Percentiles rank a stretch among this genome's conserved stretches.
Conservation (phyloP, 805 yeast genomes). For the Saccharomycopsis amapae region DNA sequence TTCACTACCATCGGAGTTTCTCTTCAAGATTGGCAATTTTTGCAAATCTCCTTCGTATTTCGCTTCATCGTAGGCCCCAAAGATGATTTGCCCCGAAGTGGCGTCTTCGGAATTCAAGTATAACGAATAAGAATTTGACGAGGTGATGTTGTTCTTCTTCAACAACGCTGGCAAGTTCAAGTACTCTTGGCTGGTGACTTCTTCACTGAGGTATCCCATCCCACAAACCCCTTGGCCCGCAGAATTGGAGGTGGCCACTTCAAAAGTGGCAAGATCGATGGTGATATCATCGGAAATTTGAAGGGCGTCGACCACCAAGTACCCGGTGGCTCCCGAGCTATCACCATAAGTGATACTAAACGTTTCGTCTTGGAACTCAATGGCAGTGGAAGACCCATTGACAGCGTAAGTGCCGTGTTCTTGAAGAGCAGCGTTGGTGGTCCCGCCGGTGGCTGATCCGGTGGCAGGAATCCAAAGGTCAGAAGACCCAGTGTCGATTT, state of each 20-base stretch:
- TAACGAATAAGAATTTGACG: constrained; percentile 8
- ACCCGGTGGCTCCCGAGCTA: constrained; percentile 9
- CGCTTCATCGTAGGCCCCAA: constrained; percentile 30
- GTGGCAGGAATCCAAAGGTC: constrained; percentile 16
- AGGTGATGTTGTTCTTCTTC: constrained; percentile 1
- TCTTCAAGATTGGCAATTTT: constrained; percentile 3
- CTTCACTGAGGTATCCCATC: constrained; percentile 6
- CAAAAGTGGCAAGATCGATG: constrained; percentile 9
- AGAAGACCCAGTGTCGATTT: constrained; percentile 18
- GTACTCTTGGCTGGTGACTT: constrained; percentile 3
- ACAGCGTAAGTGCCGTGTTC: neutral
- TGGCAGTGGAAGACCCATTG: neutral
- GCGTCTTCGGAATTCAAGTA: constrained; percentile 12
- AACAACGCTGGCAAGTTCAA: constrained; percentile 16
- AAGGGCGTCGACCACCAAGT: constrained; percentile 6
- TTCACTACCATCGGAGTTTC: neutral
- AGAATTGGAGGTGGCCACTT: constrained; percentile 13
- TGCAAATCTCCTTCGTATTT: constrained; percentile 47
- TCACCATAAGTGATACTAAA: constrained; percentile 16
- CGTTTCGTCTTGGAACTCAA: constrained; percentile 1
- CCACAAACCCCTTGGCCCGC: constrained; percentile 17
- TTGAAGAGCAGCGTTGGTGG: neutral
- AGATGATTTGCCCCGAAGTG: constrained; percentile 9
- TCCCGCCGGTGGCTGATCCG: neutral
- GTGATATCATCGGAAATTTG: constrained; percentile 5